Base-by-base conservation (phyloP, 2,329 filamentous ascomycete genomes). In the Macroventuria anomochaeta region DNA sequence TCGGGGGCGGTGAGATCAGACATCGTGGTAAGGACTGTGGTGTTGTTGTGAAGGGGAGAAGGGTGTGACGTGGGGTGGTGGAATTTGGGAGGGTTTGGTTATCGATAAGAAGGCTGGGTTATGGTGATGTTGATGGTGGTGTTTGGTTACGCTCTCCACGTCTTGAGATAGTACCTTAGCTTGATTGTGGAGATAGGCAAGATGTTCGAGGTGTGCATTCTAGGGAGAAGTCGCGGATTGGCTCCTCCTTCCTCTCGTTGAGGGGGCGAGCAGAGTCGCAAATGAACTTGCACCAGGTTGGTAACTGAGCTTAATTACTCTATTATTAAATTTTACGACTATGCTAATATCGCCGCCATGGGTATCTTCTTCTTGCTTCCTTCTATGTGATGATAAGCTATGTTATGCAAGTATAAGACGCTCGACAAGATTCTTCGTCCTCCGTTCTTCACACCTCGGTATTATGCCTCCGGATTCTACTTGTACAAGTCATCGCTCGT, bases 401-500 rank as follows among this genome's bases (percentile, higher is more conserved):
- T 11, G 15, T 6, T n/a, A 28, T 38, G 36, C 31, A 12, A 4
- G 12, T 40, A 21, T 31, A 31, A 41, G 17, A 38, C 13, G 5
- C 10, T 36, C 7, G 2, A 23, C 10, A 3, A 26, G n/a, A 17
- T 18, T 5, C 8, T 2, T 21, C 6, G 10, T 15, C 12, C n/a
- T 29, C 23, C 3, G 3, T 12, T 25, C 3, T 18, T 25, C 34
- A 39, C n/a, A 26, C 29, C n/a, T 41, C 34, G 15, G 6, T 17
- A 43, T 37, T 37, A 43, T n/a, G 4, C 12, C 33, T n/a, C 13
- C 26, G 17, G 10, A 13, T 7, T 18, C 49, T 59, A 65, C 23
- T 59, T 57, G 36, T 65, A 67, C 13, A 65, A 25, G 29, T 55
- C 56, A n/a, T 65, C 50, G n/a, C 58, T 58, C 3, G 57, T 44